Evolutionary conservation across 306 rosid species (phyloP), one percentile per base, ranked within the genome.

Genomic region (Amphicarpaea edgeworthii): DNA sequence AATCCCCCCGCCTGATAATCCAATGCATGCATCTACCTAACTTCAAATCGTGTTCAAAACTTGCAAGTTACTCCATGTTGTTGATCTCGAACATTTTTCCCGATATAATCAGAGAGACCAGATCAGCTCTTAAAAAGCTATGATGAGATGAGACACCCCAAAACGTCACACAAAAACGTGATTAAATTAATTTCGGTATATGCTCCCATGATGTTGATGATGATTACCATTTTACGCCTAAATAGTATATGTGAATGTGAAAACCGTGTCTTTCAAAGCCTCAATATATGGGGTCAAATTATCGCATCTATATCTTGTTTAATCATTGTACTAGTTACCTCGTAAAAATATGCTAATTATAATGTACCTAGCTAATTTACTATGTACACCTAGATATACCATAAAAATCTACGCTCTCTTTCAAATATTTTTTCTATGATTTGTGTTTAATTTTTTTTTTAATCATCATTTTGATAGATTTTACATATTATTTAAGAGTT

Each of bases 11-110:
- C 81, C 64, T 77, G 53, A 77, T 51, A 81, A 16, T 75, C 80
- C 80, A 79, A 83, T 83, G 59, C 80, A 78, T 78, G 41, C 51
- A 72, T 79, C 68, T 47, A 32, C 73, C 79, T 30, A 77, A 75
- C 72, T 21, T 32, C n/a, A 0, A 24, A 1, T 24, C 6, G 26
- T 67, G 59, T 65, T 26, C 24, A 37, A 55, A 74, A 81, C 82
- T 81, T 83, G 23, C 68, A 71, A 77, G 49, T 70, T 42, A 77
- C 77, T 81, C 82, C 46, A 66, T 26, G 17, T 19, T 24, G 17
- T 17, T n/a, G n/a, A n/a, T 54, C 64, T 55, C 30, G 17, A 54
- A 51, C 8, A 21, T 20, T 42, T 42, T 42, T 26, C 51, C 75
- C 85, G 72, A 69, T 47, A 21, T 46, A 32, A 28, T 43, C 57